A percentile compares a stretch with the other conserved stretches of the same genome.
phyloP scores from a whole-genome alignment of 2,329 filamentous ascomycete genomes.

The Aspergillus novoparasiticus region DNA sequence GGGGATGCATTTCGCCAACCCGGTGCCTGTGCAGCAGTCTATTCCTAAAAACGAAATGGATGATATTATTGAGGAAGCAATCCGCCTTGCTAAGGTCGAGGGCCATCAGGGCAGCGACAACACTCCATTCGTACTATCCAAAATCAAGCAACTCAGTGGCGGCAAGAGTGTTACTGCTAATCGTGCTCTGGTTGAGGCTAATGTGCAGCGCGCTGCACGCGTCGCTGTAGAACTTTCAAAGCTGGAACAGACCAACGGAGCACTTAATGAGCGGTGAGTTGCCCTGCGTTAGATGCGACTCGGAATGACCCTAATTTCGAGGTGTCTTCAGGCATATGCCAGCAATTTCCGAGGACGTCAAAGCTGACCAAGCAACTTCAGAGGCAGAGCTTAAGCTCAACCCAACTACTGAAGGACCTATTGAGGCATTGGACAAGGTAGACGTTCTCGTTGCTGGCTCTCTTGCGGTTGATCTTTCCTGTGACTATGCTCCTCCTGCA shows the following conservation, averaged over 20 bases:
- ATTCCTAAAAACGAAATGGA: constrained; percentile 74
- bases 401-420: constrained; percentile 10
- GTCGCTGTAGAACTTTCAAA: constrained; percentile 65
- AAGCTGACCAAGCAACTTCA: constrained; percentile 25
- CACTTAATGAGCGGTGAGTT: constrained; percentile 42
- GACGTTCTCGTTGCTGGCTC: constrained; percentile 90
- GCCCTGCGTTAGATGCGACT: constrained; percentile 22
- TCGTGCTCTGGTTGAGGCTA: constrained; percentile 67
- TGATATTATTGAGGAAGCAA: constrained; percentile 66
- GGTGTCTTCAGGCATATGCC: constrained; percentile 41
- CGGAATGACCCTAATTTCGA: constrained; percentile 39
- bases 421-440: constrained; percentile 35
- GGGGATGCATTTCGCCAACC: constrained; percentile 86
- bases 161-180: constrained; percentile 75
- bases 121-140: constrained; percentile 78
- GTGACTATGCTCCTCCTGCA: constrained; percentile 66
- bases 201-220: constrained; percentile 65
- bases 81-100: constrained; percentile 65
- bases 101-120: constrained; percentile 74
- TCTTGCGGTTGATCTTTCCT: constrained; percentile 83
- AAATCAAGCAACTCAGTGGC: constrained; percentile 77
- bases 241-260: constrained; percentile 47
- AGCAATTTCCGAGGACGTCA: constrained; percentile 29
- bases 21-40: constrained; percentile 70
- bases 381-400: constrained; percentile 20